phyloP scores from a whole-genome alignment of 2,329 filamentous ascomycete species.

The Rhinocladiella mackenziei region DNA sequence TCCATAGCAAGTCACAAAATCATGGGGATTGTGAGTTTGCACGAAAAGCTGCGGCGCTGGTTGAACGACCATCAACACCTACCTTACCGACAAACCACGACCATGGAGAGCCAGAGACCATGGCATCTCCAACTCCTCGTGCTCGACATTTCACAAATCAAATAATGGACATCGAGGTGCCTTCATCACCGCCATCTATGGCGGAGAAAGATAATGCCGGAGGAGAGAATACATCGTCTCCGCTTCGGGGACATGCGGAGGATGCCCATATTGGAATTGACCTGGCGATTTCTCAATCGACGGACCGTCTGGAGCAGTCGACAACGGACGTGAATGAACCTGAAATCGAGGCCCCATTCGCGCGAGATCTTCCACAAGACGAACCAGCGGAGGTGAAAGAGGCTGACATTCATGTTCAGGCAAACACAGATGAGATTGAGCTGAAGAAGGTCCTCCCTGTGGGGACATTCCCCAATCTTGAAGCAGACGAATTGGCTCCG shows the following conservation, averaged over 20 bases:
- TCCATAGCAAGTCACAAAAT: conserved; percentile 11
- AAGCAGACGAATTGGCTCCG: too few species aligned
- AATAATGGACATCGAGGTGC: conserved; percentile 27
- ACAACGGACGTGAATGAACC: not conserved
- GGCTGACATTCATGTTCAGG: too few species aligned
- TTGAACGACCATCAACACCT: conserved; percentile 23
- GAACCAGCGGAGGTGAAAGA: too few species aligned
- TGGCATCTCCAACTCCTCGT: conserved; percentile 29
- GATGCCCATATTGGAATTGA: conserved; percentile 14
- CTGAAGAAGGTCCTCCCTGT: not conserved
- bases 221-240: conserved; percentile 19
- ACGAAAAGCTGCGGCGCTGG: conserved; percentile 19
- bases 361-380: too few species aligned
- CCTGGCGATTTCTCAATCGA: conserved; percentile 10
- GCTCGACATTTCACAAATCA: conserved; percentile 19
- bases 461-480: too few species aligned
- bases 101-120: conserved; percentile 21
- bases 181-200: conserved; percentile 30
- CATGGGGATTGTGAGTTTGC: conserved; percentile 21
- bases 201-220: conserved; percentile 4
- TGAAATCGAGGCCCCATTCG: too few species aligned
- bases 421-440: too few species aligned
- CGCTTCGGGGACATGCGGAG: conserved; percentile 10
- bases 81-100: conserved; percentile 22
- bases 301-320: not conserved